Base-by-base conservation (phyloP, 2,329 filamentous ascomycete genomes). In the Penicillium concentricum region DNA sequence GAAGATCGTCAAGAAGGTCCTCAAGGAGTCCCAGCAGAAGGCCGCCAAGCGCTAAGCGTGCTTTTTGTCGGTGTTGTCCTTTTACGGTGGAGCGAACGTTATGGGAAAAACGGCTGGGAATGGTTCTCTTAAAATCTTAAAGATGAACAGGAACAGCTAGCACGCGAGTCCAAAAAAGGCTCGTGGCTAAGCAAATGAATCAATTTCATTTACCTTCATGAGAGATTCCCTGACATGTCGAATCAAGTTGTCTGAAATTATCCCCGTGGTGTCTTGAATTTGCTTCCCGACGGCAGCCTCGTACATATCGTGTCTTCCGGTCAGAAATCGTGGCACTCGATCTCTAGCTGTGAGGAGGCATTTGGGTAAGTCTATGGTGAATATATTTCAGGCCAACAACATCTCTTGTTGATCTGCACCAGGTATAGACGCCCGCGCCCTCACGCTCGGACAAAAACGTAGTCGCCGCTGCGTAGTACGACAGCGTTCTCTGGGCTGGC, bases 1-100 rank as follows among this genome's bases (percentile, higher is more conserved):
- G 87, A 99, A 99, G 91, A 97, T 99, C 74, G 94, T 99, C 82
- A 99, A 99, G 92, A 99, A 99, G 91, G 94, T 99, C 74, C 87
- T 97, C 79, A 97, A 97, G 90, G 93, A 97, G 86, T 87, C 85
- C 65, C 91, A 96, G 84, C 89, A 91, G 84, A 89, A 77, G 74
- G 72, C 73, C 63, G 74, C 71, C 66, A 77, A 78, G 74, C 75
- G 74, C 69, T 78, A 77, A 76, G 69, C 61, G 63, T 67, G 61
- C 63, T 66, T 69, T 67, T 63, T 60, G 67, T 67, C 68, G 64
- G 69, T 69, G 69, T 69, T 73, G 63, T 68, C 69, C 68, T 70
- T 67, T 72, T 62, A 65, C 67, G 67, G 65, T 56, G 69, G 67
- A 72, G 69, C 67, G 69, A 69, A 70, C 62, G 61, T 63, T 67